phyloP scores from a whole-genome alignment of 257 asterid genomes.

The Solanum pinnatisectum region DNA sequence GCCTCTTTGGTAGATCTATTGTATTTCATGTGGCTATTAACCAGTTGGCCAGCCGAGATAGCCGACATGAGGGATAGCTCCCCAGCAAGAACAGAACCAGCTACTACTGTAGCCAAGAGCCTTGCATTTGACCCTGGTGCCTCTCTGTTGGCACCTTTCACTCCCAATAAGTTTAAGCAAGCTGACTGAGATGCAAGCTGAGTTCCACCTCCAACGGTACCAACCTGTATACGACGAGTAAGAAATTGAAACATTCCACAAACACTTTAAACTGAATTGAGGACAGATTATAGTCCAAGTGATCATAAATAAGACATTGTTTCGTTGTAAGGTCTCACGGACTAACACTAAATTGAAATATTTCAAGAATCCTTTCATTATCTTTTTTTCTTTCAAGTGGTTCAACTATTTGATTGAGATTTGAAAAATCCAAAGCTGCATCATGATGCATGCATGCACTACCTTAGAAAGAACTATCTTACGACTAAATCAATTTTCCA shows the following conservation, averaged over 20 bases:
- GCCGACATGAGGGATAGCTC: slow-evolving; percentile 44
- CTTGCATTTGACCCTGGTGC: slow-evolving; percentile 37
- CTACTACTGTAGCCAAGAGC: slow-evolving; percentile 36
- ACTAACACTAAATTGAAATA: neutral
- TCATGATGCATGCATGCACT: neutral
- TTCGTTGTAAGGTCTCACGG: neutral
- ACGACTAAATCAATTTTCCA: neutral
- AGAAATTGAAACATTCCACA: neutral
- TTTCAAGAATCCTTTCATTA: neutral
- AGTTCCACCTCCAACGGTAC: slow-evolving; percentile 50
- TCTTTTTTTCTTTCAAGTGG: neutral
- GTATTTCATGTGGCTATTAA: slow-evolving; percentile 43
- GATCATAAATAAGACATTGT: neutral
- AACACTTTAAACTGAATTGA: neutral
- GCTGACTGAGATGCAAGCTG: slow-evolving; percentile 45
- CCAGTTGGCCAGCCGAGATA: slow-evolving; percentile 41
- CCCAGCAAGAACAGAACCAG: slow-evolving; percentile 51
- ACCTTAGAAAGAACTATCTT: neutral
- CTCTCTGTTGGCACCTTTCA: slow-evolving; percentile 39
- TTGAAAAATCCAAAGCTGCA: neutral
- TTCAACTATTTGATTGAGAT: neutral
- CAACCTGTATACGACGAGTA: slow-evolving; percentile 16
- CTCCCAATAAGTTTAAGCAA: slow-evolving; percentile 40
- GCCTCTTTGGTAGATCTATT: slow-evolving; percentile 25
- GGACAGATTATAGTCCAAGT: neutral